Percentiles rank a stretch among this genome's conserved stretches.
phyloP scores from a whole-genome alignment of 2,329 filamentous ascomycete genomes.

The Curvularia spicifera region DNA sequence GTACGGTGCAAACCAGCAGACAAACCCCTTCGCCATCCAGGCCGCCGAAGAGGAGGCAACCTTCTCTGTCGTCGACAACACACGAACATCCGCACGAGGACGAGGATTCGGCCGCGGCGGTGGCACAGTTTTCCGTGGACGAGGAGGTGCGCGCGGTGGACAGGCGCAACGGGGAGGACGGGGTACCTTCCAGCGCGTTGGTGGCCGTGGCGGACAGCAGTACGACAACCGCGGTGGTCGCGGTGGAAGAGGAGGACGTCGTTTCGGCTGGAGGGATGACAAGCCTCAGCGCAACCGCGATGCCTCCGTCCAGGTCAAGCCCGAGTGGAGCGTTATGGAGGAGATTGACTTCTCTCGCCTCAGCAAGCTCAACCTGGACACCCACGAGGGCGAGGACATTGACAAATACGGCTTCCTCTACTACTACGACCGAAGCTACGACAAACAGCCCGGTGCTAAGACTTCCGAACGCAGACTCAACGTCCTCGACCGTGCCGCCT shows the following conservation, averaged over 20 bases:
- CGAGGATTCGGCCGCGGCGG: constrained; percentile 83
- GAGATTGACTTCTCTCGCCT: constrained; percentile 98
- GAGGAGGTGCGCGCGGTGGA: constrained; percentile 75
- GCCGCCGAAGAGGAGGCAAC: constrained; percentile 93
- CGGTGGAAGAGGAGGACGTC: constrained; percentile 76
- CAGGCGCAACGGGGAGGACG: constrained; percentile 74
- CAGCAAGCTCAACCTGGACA: constrained; percentile 92
- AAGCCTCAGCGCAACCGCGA: constrained; percentile 97
- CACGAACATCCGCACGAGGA: constrained; percentile 81
- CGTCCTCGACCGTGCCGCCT: constrained; percentile 89
- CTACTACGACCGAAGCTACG: constrained; percentile 95
- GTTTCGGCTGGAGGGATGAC: constrained; percentile 99
- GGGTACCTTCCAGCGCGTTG: constrained; percentile 75
- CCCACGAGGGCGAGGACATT: constrained; percentile 92
- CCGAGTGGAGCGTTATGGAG: constrained; percentile 93
- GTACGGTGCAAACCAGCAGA: constrained; percentile 87
- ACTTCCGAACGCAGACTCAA: constrained; percentile 85
- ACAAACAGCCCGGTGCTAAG: constrained; percentile 87
- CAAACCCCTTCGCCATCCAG: constrained; percentile 81
- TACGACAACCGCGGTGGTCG: constrained; percentile 72
- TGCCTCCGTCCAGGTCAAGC: constrained; percentile 93
- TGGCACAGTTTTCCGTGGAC: constrained; percentile 84
- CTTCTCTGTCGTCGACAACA: constrained; percentile 98
- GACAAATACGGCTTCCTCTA: constrained; percentile 97
- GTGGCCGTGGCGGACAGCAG: constrained; percentile 70